A percentile compares a stretch with the other conserved stretches of the same genome.
Conservation (phyloP, 768 basidiomycete species). For the Rhodotorula taiwanensis region DNA sequence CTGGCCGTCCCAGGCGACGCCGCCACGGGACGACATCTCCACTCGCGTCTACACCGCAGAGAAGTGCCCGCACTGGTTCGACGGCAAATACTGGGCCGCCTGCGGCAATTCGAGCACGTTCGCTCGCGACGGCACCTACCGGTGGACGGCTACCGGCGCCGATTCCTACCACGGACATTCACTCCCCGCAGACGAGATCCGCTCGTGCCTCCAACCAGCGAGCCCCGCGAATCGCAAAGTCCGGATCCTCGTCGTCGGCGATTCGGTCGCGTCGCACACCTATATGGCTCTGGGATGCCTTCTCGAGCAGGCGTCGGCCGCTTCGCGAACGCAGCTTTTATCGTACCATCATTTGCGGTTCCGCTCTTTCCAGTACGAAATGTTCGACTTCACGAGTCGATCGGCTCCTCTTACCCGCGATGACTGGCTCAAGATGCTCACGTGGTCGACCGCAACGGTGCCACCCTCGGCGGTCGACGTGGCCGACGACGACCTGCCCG, state of each 20-base stretch:
- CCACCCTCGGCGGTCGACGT: too few relatives aligned
- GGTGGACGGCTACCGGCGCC: constrained; percentile 2
- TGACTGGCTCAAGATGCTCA: too few relatives aligned
- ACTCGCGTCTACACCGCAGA: background rate
- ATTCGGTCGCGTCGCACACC: constrained; percentile 2
- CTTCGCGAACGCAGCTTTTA: too few relatives aligned
- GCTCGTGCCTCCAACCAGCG: background rate
- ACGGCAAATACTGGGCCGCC: background rate
- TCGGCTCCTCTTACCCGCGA: too few relatives aligned
- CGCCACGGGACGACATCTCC: background rate
- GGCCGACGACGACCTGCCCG: background rate
- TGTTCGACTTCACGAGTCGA: background rate
- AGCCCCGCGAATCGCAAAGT: background rate
- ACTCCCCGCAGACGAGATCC: background rate
- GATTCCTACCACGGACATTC: background rate
- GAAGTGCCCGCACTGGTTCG: constrained; percentile 1
- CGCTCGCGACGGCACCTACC: background rate
- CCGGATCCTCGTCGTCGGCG: constrained; percentile 3
- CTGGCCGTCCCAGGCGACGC: background rate
- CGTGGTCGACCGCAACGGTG: too few relatives aligned
- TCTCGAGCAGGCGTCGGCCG: constrained; percentile 1
- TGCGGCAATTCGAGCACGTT: background rate
- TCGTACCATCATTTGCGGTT: background rate
- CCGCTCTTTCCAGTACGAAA: constrained; percentile 2
- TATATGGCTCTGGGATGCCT: constrained; percentile 3